phyloP scores from a whole-genome alignment of 306 rosid genomes.

The Chamaecrista fasciculata region DNA sequence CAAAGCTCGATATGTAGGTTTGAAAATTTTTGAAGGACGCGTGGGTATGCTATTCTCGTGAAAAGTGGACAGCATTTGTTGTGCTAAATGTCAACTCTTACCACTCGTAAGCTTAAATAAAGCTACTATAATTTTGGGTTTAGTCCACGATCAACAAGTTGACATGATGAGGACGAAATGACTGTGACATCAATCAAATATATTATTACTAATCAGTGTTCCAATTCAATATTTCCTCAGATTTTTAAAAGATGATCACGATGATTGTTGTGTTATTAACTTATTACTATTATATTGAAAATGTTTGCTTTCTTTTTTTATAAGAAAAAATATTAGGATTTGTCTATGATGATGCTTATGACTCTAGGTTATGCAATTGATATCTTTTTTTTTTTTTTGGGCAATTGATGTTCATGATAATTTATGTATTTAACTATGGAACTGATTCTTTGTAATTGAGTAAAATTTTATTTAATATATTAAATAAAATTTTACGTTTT shows the following conservation, averaged over 20 bases:
- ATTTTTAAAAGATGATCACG: slow-evolving; percentile 21
- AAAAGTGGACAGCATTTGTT: slow-evolving; percentile 37
- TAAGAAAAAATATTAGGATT: background rate
- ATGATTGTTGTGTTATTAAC: background rate
- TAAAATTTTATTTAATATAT: too few species aligned
- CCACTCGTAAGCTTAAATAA: slow-evolving; percentile 31
- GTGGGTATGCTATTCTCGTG: background rate
- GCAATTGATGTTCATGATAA: too few species aligned
- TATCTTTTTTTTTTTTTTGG: too few species aligned
- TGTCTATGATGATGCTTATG: background rate
- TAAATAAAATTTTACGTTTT: too few species aligned
- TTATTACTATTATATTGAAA: slow-evolving; percentile 23
- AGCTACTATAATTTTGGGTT: too few species aligned
- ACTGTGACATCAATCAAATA: slow-evolving; percentile 10
- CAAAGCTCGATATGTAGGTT: background rate
- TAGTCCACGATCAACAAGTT: slow-evolving; percentile 22
- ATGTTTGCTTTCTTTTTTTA: background rate
- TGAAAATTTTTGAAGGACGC: background rate
- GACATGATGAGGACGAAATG: slow-evolving; percentile 22
- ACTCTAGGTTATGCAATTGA: background rate
- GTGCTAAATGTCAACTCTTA: slow-evolving; percentile 43
- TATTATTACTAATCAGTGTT: slow-evolving; percentile 20
- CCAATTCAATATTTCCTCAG: slow-evolving; percentile 11
- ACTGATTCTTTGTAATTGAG: too few species aligned
- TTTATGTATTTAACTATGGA: too few species aligned